Evolutionary conservation across 2,329 filamentous ascomycete genomes (phyloP), one percentile per base, ranked within the genome.

Genomic region (Colletotrichum gigasporum): DNA sequence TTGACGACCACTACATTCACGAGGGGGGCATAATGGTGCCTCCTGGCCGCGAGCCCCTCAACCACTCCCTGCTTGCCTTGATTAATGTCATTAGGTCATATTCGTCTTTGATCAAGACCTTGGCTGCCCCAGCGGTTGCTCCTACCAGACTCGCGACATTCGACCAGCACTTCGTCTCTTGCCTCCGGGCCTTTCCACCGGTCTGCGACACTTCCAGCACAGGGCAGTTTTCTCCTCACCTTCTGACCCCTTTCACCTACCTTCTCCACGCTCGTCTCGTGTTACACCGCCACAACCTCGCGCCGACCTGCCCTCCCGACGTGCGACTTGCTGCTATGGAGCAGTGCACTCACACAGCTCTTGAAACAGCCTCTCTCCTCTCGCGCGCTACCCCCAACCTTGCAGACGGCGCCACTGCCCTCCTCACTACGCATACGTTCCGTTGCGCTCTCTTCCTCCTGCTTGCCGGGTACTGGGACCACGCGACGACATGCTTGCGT

Each of bases 221-320:
- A 28, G 85, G 88, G 7, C 83, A 88, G 7, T 82, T 97, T 41
- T 90, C 96, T 63, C 89, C 93, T 8, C 85, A 90, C 54, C 88
- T 91, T 39, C 82, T 98, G 12, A 87, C 89, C 24, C 91, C 94
- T 0, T 82, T 96, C 8, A 85, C 92, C 30, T 90, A 93, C 71
- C 85, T 98, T 8, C 90, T 97, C 65, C 92, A 93, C 65, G 90
- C 91, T 14, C 90, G 93, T n/a, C 85, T 97, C 28, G 83, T 96
- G 35, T 85, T 99, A 8, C 93, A 97, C 76, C 88, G 96, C 41
- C 94, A 97, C 71, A 97, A 98, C 72, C 83, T 98, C 8, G 90
- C 89, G 0, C 91, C 94, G 0, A 82, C 82, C 9, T 94, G 91
- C 71, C 84, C 90, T 0, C 76, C 82, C 2, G 84, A 90, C 30